Evolutionary conservation across 108 stramenopile genomes (phyloP).

Genomic region (Conticribra weissflogii): DNA sequence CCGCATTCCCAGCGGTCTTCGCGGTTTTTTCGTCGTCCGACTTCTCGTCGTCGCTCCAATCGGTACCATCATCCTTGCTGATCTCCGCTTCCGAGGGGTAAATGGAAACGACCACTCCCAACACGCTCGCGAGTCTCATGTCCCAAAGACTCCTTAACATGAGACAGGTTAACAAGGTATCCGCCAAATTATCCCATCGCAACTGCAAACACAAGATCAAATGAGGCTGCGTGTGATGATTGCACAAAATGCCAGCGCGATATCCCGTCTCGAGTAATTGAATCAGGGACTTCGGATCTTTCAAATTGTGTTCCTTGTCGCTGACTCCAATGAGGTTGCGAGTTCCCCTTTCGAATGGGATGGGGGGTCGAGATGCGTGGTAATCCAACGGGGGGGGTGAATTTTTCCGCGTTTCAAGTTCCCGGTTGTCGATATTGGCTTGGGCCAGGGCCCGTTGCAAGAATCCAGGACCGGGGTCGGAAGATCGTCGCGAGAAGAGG

Average conservation of each 20-base stretch:
- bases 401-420: conserved; percentile 17
- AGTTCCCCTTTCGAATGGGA: conserved; percentile 35
- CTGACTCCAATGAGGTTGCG: conserved; percentile 40
- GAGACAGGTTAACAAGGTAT: conserved; percentile 50
- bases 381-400: conserved; percentile 24
- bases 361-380: conserved; percentile 13
- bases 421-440: conserved; percentile 32
- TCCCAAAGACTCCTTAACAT: conserved; percentile 52
- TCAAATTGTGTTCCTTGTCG: conserved; percentile 42
- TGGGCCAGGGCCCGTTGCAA: conserved; percentile 19
- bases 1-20: not conserved
- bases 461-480: conserved; percentile 28
- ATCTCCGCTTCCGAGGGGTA: conserved; percentile 29
- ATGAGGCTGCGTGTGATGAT: conserved; percentile 46
- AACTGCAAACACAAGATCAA: conserved; percentile 45
- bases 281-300: conserved; percentile 34
- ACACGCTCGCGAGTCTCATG: conserved; percentile 46
- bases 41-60: conserved; percentile 2
- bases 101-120: conserved; percentile 49
- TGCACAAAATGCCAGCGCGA: conserved; percentile 30
- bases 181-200: conserved; percentile 50
- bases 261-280: conserved; percentile 40
- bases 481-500: conserved; percentile 2
- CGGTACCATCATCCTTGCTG: not conserved
- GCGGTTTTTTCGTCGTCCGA: conserved; percentile 13